Evolutionary conservation across 176 grass and related monocot species (phyloP).

Genomic region (barley (Hordeum vulgare)): MorexV3_pseudomolecules_assembly NC_058520.1:422000218-422000717

Average conservation of each 20-base stretch:
- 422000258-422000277: neutral
- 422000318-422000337: neutral
- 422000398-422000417: slow-evolving; percentile 12
- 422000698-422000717: slow-evolving; percentile 91
- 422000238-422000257: neutral
- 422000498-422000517: slow-evolving; percentile 8
- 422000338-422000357: neutral
- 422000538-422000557: neutral
- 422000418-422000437: neutral
- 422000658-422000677: slow-evolving; percentile 89
- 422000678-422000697: slow-evolving; percentile 95
- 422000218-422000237: neutral
- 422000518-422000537: neutral
- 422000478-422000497: slow-evolving; percentile 12
- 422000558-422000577: slow-evolving; percentile 34
- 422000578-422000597: slow-evolving; percentile 98
- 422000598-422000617: slow-evolving; percentile 89
- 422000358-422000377: neutral
- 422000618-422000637: slow-evolving; percentile 84
- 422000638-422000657: slow-evolving; percentile 91
- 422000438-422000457: slow-evolving; percentile 5
- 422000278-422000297: neutral
- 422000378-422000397: neutral
- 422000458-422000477: slow-evolving; percentile 5
- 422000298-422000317: neutral